These are phyloP conservation scores for Clathrospora elynae DNA, from an alignment of 2,329 filamentous ascomycete species.

Conservation along the genomic window DNA sequence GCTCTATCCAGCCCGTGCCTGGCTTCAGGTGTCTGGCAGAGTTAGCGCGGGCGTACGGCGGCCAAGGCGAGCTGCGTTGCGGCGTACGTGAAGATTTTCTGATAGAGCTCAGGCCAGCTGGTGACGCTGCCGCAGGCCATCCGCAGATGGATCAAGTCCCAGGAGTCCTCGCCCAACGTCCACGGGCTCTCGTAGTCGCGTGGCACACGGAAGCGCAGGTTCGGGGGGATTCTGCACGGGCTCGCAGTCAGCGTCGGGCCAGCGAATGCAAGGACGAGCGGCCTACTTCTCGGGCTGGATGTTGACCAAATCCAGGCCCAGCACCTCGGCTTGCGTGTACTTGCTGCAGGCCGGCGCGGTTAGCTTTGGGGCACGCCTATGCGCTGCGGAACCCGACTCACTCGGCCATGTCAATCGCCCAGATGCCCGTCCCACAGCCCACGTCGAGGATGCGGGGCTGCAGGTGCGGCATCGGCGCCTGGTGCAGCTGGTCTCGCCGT, in stretches of 20 bases:
- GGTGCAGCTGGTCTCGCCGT: slow-evolving; percentile 58
- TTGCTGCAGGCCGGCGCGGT: slow-evolving; percentile 48
- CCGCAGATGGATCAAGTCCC: slow-evolving; percentile 83
- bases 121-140: slow-evolving; percentile 78
- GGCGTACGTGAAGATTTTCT: slow-evolving; percentile 67
- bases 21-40: slow-evolving; percentile 73
- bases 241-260: slow-evolving; percentile 40
- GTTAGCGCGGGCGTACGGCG: slow-evolving; percentile 27
- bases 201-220: slow-evolving; percentile 68
- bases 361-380: slow-evolving; percentile 30
- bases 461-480: slow-evolving; percentile 51
- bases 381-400: slow-evolving; percentile 53
- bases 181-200: slow-evolving; percentile 81
- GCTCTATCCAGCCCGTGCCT: slow-evolving; percentile 76
- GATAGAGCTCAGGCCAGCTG: slow-evolving; percentile 76
- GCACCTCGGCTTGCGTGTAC: slow-evolving; percentile 61
- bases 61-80: slow-evolving; percentile 4
- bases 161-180: slow-evolving; percentile 69
- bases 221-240: slow-evolving; percentile 68
- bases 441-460: slow-evolving; percentile 64
- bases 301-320: slow-evolving; percentile 65
- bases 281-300: slow-evolving; percentile 64
- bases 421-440: slow-evolving; percentile 88
- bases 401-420: slow-evolving; percentile 85
- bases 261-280: slow-evolving; percentile 46